A percentile compares a stretch with the other conserved stretches of the same genome.
Evolutionary conservation across 2,329 filamentous ascomycete genomes (phyloP).

Genomic region (Fonsecaea monophora): DNA sequence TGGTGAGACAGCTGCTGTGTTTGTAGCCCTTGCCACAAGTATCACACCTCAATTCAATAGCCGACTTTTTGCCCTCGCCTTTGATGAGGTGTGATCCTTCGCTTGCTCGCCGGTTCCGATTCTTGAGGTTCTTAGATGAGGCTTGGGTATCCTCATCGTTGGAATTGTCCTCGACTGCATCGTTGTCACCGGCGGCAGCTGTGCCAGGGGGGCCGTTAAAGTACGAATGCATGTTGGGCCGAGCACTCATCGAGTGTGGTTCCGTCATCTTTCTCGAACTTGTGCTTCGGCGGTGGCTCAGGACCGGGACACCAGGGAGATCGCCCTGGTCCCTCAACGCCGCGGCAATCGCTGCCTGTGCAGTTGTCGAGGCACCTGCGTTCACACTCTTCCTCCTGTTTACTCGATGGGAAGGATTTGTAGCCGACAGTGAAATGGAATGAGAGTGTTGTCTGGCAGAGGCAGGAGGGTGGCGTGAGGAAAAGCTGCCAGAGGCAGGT

Average conservation of each 20-base stretch:
- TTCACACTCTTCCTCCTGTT: slow-evolving; percentile 92
- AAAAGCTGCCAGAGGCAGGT: slow-evolving; percentile 40
- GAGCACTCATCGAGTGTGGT: slow-evolving; percentile 47
- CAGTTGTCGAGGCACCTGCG: slow-evolving; percentile 75
- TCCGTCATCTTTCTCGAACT: slow-evolving; percentile 64
- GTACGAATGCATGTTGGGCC: slow-evolving; percentile 52
- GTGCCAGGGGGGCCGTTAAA: slow-evolving; percentile 46
- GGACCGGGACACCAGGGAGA: slow-evolving; percentile 63
- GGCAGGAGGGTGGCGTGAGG: slow-evolving; percentile 37
- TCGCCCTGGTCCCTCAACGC: slow-evolving; percentile 71
- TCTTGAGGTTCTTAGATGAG: slow-evolving; percentile 56
- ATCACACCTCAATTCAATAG: slow-evolving; percentile 89
- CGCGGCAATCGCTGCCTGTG: slow-evolving; percentile 70
- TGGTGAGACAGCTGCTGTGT: slow-evolving; percentile 99
- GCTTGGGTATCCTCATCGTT: slow-evolving; percentile 54
- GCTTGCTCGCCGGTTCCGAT: slow-evolving; percentile 71
- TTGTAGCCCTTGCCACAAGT: slow-evolving; percentile 99
- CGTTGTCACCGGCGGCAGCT: slow-evolving; percentile 49
- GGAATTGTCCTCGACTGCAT: slow-evolving; percentile 40
- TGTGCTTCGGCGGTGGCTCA: slow-evolving; percentile 67
- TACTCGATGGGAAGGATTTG: slow-evolving; percentile 83
- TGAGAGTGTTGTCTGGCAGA: slow-evolving; percentile 67
- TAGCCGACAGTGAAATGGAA: slow-evolving; percentile 76
- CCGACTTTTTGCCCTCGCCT: slow-evolving; percentile 78
- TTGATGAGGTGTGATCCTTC: slow-evolving; percentile 85